phyloP scores from a whole-genome alignment of 768 basidiomycete genomes.

The Daedaleopsis sinensis region DNA sequence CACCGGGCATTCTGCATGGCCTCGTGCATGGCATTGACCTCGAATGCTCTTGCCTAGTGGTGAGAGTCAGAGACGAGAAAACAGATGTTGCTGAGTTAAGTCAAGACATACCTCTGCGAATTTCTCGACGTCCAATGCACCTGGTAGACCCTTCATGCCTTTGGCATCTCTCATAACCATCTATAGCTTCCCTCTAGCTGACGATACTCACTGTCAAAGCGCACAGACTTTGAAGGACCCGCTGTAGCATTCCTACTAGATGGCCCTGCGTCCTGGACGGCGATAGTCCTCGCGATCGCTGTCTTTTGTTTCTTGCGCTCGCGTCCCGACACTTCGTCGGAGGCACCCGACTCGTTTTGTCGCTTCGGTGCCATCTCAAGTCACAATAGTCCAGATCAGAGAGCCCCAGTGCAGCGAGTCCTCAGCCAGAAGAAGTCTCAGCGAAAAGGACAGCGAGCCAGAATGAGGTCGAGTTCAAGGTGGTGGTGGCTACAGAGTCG shows the following conservation, averaged over 20 bases:
- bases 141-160: constrained; percentile 68
- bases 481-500: background rate
- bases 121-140: constrained; percentile 82
- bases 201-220: constrained; percentile 43
- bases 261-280: constrained; percentile 48
- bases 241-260: constrained; percentile 20
- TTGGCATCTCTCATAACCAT: background rate
- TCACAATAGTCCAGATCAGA: background rate
- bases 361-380: constrained; percentile 47
- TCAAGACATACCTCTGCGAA: constrained; percentile 70
- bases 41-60: constrained; percentile 77
- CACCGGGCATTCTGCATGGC: constrained; percentile 84
- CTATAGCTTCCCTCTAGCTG: background rate
- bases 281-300: constrained; percentile 63
- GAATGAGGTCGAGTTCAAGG: background rate
- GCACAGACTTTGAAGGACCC: constrained; percentile 43
- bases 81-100: background rate
- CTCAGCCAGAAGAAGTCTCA: background rate
- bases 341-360: constrained; percentile 30
- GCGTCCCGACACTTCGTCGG: constrained; percentile 37
- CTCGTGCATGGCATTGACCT: constrained; percentile 88
- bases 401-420: background rate
- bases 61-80: background rate
- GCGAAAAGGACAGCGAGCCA: background rate
- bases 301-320: constrained; percentile 76